phyloP scores from a whole-genome alignment of 2,329 filamentous ascomycete species.

The Fusarium torulosum region DNA sequence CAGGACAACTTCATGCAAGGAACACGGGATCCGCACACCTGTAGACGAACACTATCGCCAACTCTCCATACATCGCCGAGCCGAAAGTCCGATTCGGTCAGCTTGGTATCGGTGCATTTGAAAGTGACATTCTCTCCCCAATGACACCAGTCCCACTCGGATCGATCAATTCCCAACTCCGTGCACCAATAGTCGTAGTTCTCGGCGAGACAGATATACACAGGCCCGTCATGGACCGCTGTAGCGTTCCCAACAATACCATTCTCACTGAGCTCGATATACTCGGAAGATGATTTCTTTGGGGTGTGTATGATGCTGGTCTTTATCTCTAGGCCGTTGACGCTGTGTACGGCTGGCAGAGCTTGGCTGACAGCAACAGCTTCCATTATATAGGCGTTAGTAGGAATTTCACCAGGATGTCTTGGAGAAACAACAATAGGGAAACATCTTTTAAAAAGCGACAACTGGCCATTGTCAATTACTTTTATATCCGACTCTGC shows the following conservation, averaged over 20 bases:
- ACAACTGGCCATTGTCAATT: not conserved
- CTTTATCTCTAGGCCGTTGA: constrained; percentile 17
- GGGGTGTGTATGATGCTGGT: constrained; percentile 15
- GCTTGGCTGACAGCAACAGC: constrained; percentile 9
- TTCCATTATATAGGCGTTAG: not conserved
- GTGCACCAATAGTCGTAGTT: constrained; percentile 24
- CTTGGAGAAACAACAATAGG: not conserved
- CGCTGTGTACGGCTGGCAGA: not conserved
- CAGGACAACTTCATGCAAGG: constrained; percentile 23
- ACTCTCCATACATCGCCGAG: constrained; percentile 17
- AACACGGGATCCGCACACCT: constrained; percentile 17
- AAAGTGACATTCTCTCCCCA: constrained; percentile 24
- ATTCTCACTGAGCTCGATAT: constrained; percentile 1
- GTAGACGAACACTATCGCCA: constrained; percentile 9
- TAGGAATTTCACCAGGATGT: not conserved
- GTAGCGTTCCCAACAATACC: constrained; percentile 8
- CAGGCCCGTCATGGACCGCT: constrained; percentile 16
- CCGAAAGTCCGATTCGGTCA: constrained; percentile 11
- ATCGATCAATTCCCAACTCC: constrained; percentile 5
- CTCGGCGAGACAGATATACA: constrained; percentile 21
- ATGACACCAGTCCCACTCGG: constrained; percentile 22
- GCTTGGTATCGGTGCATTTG: not conserved
- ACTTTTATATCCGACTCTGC: not conserved
- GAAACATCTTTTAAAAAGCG: accelerated
- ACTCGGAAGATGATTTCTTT: not conserved